Conservation (phyloP, 2,329 filamentous ascomycete species). For the Colletotrichum caudatum region DNA sequence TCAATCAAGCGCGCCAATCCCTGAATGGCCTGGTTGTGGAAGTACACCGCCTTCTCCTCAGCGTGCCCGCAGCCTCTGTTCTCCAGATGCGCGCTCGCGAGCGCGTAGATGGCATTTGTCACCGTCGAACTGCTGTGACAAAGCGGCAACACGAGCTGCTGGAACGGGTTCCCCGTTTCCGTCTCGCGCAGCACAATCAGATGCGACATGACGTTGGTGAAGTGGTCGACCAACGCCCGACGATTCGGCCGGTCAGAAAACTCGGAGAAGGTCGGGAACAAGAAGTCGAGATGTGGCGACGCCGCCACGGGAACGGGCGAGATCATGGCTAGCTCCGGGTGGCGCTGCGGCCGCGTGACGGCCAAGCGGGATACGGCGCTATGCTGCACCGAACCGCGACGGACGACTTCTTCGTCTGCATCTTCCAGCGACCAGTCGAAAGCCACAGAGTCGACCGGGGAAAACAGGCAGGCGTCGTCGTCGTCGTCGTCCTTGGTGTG, state of each 20-base stretch:
- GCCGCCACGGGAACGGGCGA: slow-evolving; percentile 51
- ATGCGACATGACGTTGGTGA: slow-evolving; percentile 73
- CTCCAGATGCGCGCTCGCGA: slow-evolving; percentile 86
- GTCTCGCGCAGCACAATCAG: slow-evolving; percentile 72
- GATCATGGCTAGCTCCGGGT: slow-evolving; percentile 48
- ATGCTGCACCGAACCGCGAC: slow-evolving; percentile 46
- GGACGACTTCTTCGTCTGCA: slow-evolving; percentile 43
- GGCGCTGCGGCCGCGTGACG: slow-evolving; percentile 39
- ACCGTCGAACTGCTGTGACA: slow-evolving; percentile 69
- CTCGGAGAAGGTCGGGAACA: slow-evolving; percentile 65
- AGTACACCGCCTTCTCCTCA: slow-evolving; percentile 68
- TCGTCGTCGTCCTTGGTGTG: slow-evolving; percentile 25
- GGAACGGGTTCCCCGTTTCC: slow-evolving; percentile 72
- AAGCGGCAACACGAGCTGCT: slow-evolving; percentile 71
- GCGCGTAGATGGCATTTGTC: slow-evolving; percentile 85
- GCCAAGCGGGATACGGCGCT: slow-evolving; percentile 24
- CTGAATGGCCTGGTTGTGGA: slow-evolving; percentile 70
- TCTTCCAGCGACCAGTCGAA: slow-evolving; percentile 50
- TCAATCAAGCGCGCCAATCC: slow-evolving; percentile 69
- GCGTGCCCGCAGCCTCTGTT: slow-evolving; percentile 62
- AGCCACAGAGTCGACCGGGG: slow-evolving; percentile 49
- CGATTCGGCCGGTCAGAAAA: slow-evolving; percentile 67
- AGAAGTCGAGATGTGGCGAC: slow-evolving; percentile 63
- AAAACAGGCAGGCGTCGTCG: slow-evolving; percentile 44
- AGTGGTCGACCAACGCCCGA: slow-evolving; percentile 70